Percentiles rank a stretch among this genome's conserved stretches.
These are phyloP conservation scores for Amoebophrya sp. DNA, from an alignment of 169 alveolate species.

Conservation along the genomic window DNA sequence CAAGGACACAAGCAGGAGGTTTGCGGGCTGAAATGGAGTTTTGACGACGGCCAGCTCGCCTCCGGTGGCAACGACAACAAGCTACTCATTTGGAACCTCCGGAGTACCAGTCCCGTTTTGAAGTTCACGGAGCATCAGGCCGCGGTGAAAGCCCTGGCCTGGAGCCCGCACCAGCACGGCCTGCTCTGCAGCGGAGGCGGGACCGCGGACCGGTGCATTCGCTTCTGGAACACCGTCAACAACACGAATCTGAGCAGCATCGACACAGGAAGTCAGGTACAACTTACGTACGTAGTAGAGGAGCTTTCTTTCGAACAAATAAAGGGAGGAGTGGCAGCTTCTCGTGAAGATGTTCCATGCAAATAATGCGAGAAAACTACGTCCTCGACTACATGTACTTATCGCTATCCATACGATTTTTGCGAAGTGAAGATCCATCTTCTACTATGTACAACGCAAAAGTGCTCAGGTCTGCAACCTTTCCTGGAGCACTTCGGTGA, in stretches of 20 bases:
- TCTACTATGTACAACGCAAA: slow-evolving; percentile 79
- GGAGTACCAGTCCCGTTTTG: slow-evolving; percentile 48
- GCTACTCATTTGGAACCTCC: slow-evolving; percentile 74
- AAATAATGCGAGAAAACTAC: no score
- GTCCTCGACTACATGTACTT: no score
- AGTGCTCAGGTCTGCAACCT: slow-evolving; percentile 88
- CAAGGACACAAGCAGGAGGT: slow-evolving; percentile 53
- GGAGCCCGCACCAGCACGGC: slow-evolving; percentile 92
- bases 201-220: slow-evolving; percentile 91
- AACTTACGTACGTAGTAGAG: no score
- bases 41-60: slow-evolving; percentile 64
- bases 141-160: slow-evolving; percentile 83
- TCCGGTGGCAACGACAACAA: slow-evolving; percentile 94
- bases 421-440: slow-evolving; percentile 62
- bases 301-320: no score
- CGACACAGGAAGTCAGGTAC: slow-evolving; percentile 44
- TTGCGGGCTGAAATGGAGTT: slow-evolving; percentile 53
- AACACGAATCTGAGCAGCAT: slow-evolving; percentile 28
- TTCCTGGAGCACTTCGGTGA: slow-evolving; percentile 80
- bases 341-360: no score
- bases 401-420: no score
- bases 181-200: slow-evolving; percentile 95
- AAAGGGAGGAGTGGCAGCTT: no score
- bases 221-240: slow-evolving; percentile 86
- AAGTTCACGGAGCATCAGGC: slow-evolving; percentile 51